These are phyloP conservation scores for Backusella circina DNA, from an alignment of 192 early-diverging fungal genomes.

Conservation along the genomic window DNA sequence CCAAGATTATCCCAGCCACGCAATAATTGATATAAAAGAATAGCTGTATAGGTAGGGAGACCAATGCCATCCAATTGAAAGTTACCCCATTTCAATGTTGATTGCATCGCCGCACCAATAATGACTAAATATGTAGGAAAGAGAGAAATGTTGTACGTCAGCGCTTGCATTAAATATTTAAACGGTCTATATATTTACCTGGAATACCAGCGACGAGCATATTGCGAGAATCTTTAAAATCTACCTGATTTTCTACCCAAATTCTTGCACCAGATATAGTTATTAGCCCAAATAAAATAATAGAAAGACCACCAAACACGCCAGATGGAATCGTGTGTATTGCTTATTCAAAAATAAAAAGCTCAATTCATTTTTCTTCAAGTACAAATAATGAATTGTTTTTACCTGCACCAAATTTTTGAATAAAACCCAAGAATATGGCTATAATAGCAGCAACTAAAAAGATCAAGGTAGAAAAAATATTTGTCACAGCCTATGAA, in stretches of 20 bases:
- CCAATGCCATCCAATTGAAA: conserved; percentile 48
- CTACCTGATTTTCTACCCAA: conserved; percentile 49
- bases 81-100: conserved; percentile 32
- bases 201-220: conserved; percentile 46
- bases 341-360: conserved; percentile 4
- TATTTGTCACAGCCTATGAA: conserved; percentile 36
- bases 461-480: conserved; percentile 54
- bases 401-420: conserved; percentile 48
- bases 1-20: conserved; percentile 9
- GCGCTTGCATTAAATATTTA: neutral
- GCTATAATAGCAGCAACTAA: conserved; percentile 50
- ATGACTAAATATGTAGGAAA: conserved; percentile 18
- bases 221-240: conserved; percentile 46
- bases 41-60: conserved; percentile 30
- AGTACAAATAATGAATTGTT: too few species aligned
- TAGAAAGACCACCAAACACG: conserved; percentile 50
- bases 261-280: conserved; percentile 50
- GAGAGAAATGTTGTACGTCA: neutral
- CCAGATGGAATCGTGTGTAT: conserved; percentile 48
- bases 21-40: conserved; percentile 38
- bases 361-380: too few species aligned
- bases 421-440: conserved; percentile 50
- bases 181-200: neutral
- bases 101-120: conserved; percentile 42
- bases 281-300: conserved; percentile 52